Evolutionary conservation across 192 early-diverging fungal species (phyloP), one percentile per base, ranked within the genome.

Genomic region (Ambispora gerdemannii): DNA sequence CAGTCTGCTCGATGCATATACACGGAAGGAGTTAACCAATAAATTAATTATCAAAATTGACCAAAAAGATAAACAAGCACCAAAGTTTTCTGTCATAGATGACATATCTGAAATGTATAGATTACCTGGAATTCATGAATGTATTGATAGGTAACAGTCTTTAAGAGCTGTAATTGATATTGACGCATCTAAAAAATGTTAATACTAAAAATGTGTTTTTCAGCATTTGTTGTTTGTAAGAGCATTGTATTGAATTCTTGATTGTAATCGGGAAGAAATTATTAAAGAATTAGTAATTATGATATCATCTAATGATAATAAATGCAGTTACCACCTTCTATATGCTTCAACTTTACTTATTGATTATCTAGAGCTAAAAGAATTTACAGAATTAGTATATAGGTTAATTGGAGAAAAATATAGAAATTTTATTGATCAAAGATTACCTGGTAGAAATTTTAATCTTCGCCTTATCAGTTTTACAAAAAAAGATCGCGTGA

Each of bases 221-320:
- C 25, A 17, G n/a, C 22, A 63, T 63, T 36, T 63, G 61, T 63
- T 63, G 34, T 63, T 36, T 63, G 22, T 63, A 63, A 63, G 61
- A 63, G 34, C 61, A 63, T 63, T 63, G 22, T 63, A 63, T 63
- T n/a, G n/a, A n/a, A n/a, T n/a, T n/a, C n/a, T n/a, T n/a, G n/a
- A n/a, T n/a, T n/a, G n/a, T n/a, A n/a, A 35, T 63, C 38, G 61
- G 27, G 61, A 63, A 24, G 61, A 63, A 63, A 63, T 63, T 63
- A 17, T 63, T 43, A 36, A 63, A 63, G 61, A 35, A 63, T 43
- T 63, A 20, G 61, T 63, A 63, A 63, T 63, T 63, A 24, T 43
- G 6, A 38, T 35, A 63, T 63, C 61, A 34, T 63, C 61, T 43
- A n/a, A n/a, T n/a, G n/a, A n/a, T n/a, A n/a, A n/a, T n/a, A n/a